These are phyloP conservation scores for Epichloe gansuensis DNA, from an alignment of 2,329 filamentous ascomycete genomes.

Conservation along the genomic window DNA sequence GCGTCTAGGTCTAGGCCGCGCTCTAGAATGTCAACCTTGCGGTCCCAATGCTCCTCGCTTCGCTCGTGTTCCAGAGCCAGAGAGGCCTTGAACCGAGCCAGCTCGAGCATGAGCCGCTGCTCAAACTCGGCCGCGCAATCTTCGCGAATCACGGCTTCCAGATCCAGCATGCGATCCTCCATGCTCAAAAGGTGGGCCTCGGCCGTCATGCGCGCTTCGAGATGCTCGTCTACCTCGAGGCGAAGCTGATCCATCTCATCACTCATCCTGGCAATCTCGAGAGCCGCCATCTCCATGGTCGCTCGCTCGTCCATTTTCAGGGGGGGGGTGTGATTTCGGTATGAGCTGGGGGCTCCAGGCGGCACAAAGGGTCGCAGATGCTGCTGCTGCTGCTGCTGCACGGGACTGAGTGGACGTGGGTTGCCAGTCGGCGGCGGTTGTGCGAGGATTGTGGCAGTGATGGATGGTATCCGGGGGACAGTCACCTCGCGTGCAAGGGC, in stretches of 20 bases:
- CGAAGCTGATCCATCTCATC: slow-evolving; percentile 63
- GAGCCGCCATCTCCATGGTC: slow-evolving; percentile 69
- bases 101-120: slow-evolving; percentile 57
- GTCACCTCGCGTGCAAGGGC: slow-evolving; percentile 87
- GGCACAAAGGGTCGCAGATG: slow-evolving; percentile 28
- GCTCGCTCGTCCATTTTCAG: slow-evolving; percentile 40
- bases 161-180: slow-evolving; percentile 48
- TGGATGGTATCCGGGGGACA: slow-evolving; percentile 74
- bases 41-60: slow-evolving; percentile 74
- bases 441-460: slow-evolving; percentile 55
- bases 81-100: slow-evolving; percentile 66
- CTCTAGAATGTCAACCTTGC: slow-evolving; percentile 61
- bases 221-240: slow-evolving; percentile 56
- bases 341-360: slow-evolving; percentile 18
- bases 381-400: slow-evolving; percentile 17
- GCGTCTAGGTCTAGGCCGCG: slow-evolving; percentile 34
- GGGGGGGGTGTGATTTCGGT: slow-evolving; percentile 29
- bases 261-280: slow-evolving; percentile 66
- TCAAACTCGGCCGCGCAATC: slow-evolving; percentile 87
- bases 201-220: slow-evolving; percentile 53
- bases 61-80: slow-evolving; percentile 68
- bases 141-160: slow-evolving; percentile 78
- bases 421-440: slow-evolving; percentile 16
- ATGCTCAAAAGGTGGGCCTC: slow-evolving; percentile 62
- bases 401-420: slow-evolving; percentile 17